Evolutionary conservation across 805 yeast genomes (phyloP).

Genomic region (Cephaloascus albidus): DNA sequence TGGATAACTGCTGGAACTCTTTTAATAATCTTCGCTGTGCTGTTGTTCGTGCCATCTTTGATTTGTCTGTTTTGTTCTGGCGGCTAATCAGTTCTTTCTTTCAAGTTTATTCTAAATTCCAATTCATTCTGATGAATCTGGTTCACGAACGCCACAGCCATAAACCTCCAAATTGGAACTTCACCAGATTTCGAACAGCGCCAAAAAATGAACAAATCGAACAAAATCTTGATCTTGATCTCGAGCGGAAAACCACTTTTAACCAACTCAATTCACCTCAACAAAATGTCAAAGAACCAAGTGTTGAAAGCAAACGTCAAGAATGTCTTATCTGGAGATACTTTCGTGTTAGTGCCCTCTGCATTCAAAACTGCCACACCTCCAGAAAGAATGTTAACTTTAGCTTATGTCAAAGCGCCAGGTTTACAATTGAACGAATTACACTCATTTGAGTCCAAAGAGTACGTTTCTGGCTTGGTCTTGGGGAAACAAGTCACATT

Average conservation of each 20-base stretch:
- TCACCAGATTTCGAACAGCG: too few relatives aligned
- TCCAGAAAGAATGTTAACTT: slow-evolving; percentile 53
- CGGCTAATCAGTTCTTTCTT: too few relatives aligned
- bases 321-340: slow-evolving; percentile 63
- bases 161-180: too few relatives aligned
- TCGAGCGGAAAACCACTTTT: too few relatives aligned
- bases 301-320: slow-evolving; percentile 49
- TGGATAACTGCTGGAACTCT: slow-evolving; percentile 78
- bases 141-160: too few relatives aligned
- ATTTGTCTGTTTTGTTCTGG: neutral
- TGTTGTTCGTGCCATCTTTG: slow-evolving; percentile 21
- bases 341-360: slow-evolving; percentile 50
- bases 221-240: too few relatives aligned
- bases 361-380: slow-evolving; percentile 29
- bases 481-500: slow-evolving; percentile 58
- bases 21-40: slow-evolving; percentile 84
- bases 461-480: slow-evolving; percentile 47
- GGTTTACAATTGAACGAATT: slow-evolving; percentile 33
- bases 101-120: too few relatives aligned
- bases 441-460: slow-evolving; percentile 50
- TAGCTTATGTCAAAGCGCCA: slow-evolving; percentile 58
- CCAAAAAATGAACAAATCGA: too few relatives aligned
- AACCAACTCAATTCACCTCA: too few relatives aligned
- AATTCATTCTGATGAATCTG: too few relatives aligned
- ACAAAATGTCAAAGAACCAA: slow-evolving; percentile 8